Percentiles rank a stretch among this genome's conserved stretches.
Conservation (phyloP, 805 yeast genomes). For the Yamadazyma sp. region DNA sequence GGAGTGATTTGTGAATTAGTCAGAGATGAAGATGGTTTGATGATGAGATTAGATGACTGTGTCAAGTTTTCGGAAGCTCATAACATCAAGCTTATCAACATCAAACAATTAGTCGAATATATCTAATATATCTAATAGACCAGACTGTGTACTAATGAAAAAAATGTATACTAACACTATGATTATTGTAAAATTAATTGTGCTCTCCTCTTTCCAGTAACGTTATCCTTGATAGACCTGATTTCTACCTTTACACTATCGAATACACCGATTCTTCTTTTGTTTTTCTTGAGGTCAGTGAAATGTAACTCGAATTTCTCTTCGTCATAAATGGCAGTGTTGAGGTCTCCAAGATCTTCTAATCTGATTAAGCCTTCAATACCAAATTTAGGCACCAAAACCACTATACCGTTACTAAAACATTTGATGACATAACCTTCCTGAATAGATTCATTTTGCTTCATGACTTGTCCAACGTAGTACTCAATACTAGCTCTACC, state of each 20-base stretch:
- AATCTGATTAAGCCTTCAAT: constrained; percentile 89
- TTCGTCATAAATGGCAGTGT: constrained; percentile 70
- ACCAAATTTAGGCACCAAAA: constrained; percentile 92
- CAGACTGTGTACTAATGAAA: too few relatives aligned
- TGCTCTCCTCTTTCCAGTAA: constrained; percentile 91
- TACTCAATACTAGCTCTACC: constrained; percentile 98
- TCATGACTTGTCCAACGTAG: constrained; percentile 97
- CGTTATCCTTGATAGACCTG: constrained; percentile 76
- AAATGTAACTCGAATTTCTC: constrained; percentile 70
- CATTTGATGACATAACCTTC: constrained; percentile 92
- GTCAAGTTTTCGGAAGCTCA: constrained; percentile 60
- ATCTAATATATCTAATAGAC: too few relatives aligned
- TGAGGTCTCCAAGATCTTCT: constrained; percentile 67
- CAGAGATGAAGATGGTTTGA: constrained; percentile 86
- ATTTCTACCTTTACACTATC: constrained; percentile 85
- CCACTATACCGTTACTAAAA: constrained; percentile 92
- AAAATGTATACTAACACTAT: not conserved
- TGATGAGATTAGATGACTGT: constrained; percentile 94
- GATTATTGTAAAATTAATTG: constrained; percentile 51
- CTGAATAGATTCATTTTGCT: constrained; percentile 72
- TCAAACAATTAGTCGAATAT: constrained; percentile 62
- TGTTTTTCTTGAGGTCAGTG: constrained; percentile 41
- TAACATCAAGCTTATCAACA: constrained; percentile 70
- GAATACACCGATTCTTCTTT: constrained; percentile 65
- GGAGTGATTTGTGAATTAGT: constrained; percentile 94